These are phyloP conservation scores for Penicilliopsis zonata DNA, from an alignment of 495 filamentous ascomycete genomes.

Conservation along the genomic window DNA sequence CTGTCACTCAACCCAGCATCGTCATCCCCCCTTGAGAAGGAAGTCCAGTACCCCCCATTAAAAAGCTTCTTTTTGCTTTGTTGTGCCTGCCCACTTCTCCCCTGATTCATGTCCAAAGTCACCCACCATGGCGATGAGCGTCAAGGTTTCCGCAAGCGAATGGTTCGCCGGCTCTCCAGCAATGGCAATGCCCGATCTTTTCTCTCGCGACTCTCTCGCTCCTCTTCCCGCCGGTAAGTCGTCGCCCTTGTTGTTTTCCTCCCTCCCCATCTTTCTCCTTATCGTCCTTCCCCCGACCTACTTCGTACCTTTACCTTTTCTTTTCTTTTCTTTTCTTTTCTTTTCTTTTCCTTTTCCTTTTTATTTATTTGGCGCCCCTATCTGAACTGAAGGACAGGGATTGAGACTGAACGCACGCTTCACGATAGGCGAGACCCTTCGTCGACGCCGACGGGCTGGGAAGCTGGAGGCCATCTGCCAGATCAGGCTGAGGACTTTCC, in stretches of 20 bases:
- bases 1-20: no score
- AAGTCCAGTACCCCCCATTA: no score
- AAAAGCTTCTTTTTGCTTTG: no score
- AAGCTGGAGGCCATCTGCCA: no score
- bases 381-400: conserved; percentile 5
- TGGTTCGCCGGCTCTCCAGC: conserved; percentile 23
- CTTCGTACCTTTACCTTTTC: no score
- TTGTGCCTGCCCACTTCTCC: neutral
- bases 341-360: conserved; percentile 1
- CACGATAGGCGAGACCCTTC: conserved; percentile 7
- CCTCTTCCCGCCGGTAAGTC: conserved; percentile 18
- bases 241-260: conserved; percentile 1
- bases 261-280: no score
- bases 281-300: no score
- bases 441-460: neutral
- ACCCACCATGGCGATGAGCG: conserved; percentile 24
- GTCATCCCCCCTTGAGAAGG: no score
- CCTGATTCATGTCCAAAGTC: conserved; percentile 16
- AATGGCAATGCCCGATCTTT: conserved; percentile 21
- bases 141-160: conserved; percentile 25
- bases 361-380: conserved; percentile 2
- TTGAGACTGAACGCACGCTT: conserved; percentile 10
- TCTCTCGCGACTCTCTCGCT: conserved; percentile 15
- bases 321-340: neutral
- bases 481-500: no score